Percentiles rank a stretch among this genome's conserved stretches.
phyloP scores from a whole-genome alignment of 2,329 filamentous ascomycete species.

The Daldinia sp. region DNA sequence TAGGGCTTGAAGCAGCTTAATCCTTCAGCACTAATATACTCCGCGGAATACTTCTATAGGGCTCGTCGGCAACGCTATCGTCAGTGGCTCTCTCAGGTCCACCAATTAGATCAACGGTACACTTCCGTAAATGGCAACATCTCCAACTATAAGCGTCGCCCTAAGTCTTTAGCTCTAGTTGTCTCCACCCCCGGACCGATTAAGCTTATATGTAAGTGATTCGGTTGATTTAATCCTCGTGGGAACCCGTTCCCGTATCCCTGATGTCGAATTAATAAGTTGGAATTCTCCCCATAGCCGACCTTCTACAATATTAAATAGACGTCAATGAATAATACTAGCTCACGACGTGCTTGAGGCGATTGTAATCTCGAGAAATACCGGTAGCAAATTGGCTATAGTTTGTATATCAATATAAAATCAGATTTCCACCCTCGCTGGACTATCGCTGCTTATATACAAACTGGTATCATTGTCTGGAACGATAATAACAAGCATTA shows the following conservation, averaged over 20 bases:
- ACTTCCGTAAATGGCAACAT: slow-evolving; percentile 9
- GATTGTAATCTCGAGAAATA: no score
- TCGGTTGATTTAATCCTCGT: background rate
- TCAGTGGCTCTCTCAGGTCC: background rate
- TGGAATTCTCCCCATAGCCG: no score
- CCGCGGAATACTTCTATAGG: background rate
- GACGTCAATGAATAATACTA: no score
- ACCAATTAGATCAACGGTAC: slow-evolving; percentile 10
- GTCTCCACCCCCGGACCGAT: background rate
- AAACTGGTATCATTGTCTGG: background rate
- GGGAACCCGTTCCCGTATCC: background rate
- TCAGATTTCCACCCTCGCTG: background rate
- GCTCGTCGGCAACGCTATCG: background rate
- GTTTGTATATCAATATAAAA: background rate
- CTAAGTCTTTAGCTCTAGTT: background rate
- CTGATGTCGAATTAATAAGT: background rate
- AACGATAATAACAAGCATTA: background rate
- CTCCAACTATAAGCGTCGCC: background rate
- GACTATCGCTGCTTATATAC: background rate
- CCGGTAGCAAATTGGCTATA: background rate
- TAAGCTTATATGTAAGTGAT: slow-evolving; percentile 5
- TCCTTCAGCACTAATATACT: slow-evolving; percentile 3
- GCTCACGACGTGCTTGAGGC: no score
- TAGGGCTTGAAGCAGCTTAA: background rate
- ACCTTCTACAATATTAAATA: no score